Evolutionary conservation across 164 flowering plant genomes (phyloP).

Genomic region (Stephania japonica): DNA sequence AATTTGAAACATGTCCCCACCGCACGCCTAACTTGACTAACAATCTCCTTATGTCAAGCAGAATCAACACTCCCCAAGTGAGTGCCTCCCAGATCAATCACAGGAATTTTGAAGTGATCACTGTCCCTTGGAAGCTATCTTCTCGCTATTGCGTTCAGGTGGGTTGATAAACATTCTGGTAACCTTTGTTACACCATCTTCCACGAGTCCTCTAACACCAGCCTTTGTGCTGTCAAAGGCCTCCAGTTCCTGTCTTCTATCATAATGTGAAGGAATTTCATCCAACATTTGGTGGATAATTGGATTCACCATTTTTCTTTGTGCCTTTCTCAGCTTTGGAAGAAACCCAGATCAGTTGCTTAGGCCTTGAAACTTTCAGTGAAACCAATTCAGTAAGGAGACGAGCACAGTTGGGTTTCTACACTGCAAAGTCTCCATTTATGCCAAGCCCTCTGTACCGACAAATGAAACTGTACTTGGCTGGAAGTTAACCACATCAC

Average conservation of each 20-base stretch:
- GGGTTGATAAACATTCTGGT: conserved; percentile 26
- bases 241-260: conserved; percentile 13
- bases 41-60: not conserved
- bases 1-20: conserved; percentile 17
- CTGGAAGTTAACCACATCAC: no score
- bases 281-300: not conserved
- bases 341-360: not conserved
- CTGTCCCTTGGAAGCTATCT: not conserved
- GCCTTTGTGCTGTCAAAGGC: conserved; percentile 29
- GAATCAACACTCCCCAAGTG: not conserved
- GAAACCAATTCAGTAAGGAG: no score
- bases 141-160: conserved; percentile 8
- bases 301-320: not conserved
- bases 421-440: no score
- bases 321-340: not conserved
- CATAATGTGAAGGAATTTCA: not conserved
- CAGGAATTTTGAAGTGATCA: conserved; percentile 6
- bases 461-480: no score
- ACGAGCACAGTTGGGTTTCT: no score
- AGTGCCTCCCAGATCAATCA: conserved; percentile 16
- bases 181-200: conserved; percentile 17
- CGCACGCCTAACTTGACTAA: conserved; percentile 10
- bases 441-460: no score
- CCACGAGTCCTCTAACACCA: conserved; percentile 30
- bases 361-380: not conserved